These are phyloP conservation scores for Podospora pseudoanserina DNA, from an alignment of 495 filamentous ascomycete genomes.

Conservation along the genomic window DNA sequence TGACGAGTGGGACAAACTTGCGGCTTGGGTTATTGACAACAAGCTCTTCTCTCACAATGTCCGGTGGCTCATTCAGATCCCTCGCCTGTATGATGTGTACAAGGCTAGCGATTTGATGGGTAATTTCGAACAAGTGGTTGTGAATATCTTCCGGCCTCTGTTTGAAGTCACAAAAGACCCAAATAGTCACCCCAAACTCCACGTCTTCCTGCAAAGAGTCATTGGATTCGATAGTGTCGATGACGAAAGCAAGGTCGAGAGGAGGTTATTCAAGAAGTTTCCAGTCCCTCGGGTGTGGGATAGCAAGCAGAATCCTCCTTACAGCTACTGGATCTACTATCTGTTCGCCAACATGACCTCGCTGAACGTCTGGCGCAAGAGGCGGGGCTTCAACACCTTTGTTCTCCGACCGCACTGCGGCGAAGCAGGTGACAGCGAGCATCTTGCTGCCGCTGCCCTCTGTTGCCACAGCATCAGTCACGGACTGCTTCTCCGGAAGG, in stretches of 20 bases:
- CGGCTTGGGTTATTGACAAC: constrained; percentile 98
- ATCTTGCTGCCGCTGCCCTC: constrained; percentile 85
- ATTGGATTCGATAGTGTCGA: constrained; percentile 97
- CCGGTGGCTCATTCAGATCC: constrained; percentile 94
- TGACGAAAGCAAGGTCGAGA: constrained; percentile 94
- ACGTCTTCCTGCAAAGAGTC: constrained; percentile 90
- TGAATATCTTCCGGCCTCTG: constrained; percentile 88
- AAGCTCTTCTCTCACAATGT: constrained; percentile 97
- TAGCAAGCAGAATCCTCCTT: constrained; percentile 91
- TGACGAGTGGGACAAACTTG: constrained; percentile 97
- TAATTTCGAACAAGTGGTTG: constrained; percentile 84
- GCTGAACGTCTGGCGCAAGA: constrained; percentile 85
- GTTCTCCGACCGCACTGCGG: constrained; percentile 91
- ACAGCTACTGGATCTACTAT: constrained; percentile 99
- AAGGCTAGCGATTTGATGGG: constrained; percentile 81
- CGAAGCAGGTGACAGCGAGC: constrained; percentile 94
- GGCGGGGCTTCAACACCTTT: constrained; percentile 93
- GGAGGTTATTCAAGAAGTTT: constrained; percentile 87
- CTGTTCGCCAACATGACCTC: constrained; percentile 92
- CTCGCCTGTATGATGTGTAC: constrained; percentile 92
- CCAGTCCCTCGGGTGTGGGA: constrained; percentile 85
- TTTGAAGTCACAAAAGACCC: constrained; percentile 94
- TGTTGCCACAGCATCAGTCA: constrained; percentile 98
- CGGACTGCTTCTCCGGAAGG: constrained; percentile 86
- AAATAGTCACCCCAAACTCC: constrained; percentile 81